phyloP scores from a whole-genome alignment of 108 stramenopile genomes.

The Nitzschia palea region DNA sequence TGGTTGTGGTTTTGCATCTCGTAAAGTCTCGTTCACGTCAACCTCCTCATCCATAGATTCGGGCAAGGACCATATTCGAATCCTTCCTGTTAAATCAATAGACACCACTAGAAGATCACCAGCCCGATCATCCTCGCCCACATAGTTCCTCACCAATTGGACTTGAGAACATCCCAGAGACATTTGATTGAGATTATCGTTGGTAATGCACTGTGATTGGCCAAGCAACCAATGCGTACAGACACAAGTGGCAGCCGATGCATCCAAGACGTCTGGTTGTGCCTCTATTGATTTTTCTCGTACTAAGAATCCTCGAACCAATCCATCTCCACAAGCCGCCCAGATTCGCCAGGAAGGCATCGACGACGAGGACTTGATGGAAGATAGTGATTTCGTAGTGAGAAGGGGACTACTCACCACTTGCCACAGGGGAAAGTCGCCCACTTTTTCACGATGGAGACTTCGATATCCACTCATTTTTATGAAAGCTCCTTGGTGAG shows the following conservation, averaged over 20 bases:
- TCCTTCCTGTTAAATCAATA: conserved; percentile 31
- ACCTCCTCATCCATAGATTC: conserved; percentile 21
- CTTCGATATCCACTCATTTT: conserved; percentile 49
- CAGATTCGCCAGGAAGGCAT: conserved; percentile 19
- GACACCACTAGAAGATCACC: conserved; percentile 42
- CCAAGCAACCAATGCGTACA: conserved; percentile 27
- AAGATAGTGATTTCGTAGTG: not conserved
- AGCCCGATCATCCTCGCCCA: conserved; percentile 45
- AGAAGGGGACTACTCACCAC: conserved; percentile 14
- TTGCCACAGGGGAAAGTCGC: conserved; percentile 32
- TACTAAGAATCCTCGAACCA: conserved; percentile 26
- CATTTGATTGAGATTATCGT: not conserved
- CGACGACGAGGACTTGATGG: no score
- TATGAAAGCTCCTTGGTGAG: not conserved
- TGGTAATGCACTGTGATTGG: not conserved
- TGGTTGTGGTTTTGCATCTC: not conserved
- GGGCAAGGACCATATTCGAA: conserved; percentile 35
- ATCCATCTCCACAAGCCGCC: conserved; percentile 39
- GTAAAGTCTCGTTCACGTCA: not conserved
- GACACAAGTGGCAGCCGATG: conserved; percentile 24
- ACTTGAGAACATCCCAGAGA: conserved; percentile 34
- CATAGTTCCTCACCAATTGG: conserved; percentile 39
- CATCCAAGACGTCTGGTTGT: conserved; percentile 35
- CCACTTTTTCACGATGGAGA: conserved; percentile 41
- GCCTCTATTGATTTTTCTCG: conserved; percentile 30